phyloP scores from a whole-genome alignment of 1,139 yeast species.

The Geotrichum siamense region DNA sequence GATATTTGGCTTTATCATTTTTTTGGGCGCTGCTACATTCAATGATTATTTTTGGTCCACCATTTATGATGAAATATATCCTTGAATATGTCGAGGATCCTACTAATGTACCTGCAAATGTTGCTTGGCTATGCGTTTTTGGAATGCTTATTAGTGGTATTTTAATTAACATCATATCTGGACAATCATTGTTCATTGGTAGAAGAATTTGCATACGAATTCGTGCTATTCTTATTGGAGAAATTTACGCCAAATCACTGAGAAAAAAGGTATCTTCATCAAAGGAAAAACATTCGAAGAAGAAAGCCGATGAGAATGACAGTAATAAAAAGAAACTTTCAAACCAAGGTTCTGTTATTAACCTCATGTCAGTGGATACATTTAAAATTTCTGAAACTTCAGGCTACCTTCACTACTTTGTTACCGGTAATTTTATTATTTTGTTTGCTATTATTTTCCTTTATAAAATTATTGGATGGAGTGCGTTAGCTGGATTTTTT shows the following conservation, averaged over 20 bases:
- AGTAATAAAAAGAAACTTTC: conserved; percentile 41
- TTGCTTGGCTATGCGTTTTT: conserved; percentile 85
- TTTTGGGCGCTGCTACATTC: conserved; percentile 67
- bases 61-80: conserved; percentile 65
- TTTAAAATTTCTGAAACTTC: conserved; percentile 80
- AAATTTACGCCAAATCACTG: conserved; percentile 85
- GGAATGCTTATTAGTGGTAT: conserved; percentile 63
- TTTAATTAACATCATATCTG: conserved; percentile 55
- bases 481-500: conserved; percentile 76
- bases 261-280: conserved; percentile 56
- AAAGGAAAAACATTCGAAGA: conserved; percentile 24
- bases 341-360: conserved; percentile 86
- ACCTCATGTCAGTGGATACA: conserved; percentile 93
- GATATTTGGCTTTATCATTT: conserved; percentile 56
- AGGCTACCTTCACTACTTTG: conserved; percentile 78
- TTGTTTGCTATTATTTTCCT: conserved; percentile 58
- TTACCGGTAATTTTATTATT: conserved; percentile 66
- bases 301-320: conserved; percentile 19
- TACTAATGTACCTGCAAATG: conserved; percentile 47
- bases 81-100: conserved; percentile 82
- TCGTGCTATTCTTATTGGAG: conserved; percentile 85
- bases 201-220: conserved; percentile 88
- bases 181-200: conserved; percentile 81
- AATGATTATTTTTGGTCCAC: conserved; percentile 64
- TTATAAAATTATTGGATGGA: conserved; percentile 73